Base-by-base conservation (phyloP, 805 yeast species). In the Metschnikowia arizonensis region DNA sequence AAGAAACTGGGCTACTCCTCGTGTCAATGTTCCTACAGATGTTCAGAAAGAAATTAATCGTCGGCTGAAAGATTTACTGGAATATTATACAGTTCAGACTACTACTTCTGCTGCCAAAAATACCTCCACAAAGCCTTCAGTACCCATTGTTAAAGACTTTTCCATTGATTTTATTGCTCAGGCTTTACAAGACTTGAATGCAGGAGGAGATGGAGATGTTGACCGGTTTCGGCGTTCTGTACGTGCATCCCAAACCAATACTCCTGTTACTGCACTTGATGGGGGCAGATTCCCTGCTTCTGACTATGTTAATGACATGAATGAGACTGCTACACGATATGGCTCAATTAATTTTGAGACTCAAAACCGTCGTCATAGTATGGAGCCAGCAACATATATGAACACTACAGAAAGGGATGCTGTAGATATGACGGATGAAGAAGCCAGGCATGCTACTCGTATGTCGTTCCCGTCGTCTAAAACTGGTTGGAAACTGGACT, bases 101-200 rank as follows among this genome's bases (percentile, higher is more conserved):
- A 21, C 24, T 21, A 21, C 24, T 21, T n/a, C 29, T 3, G 38
- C 29, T 33, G 62, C 64, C 45, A 50, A 65, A 3, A 61, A 62
- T 44, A 69, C 66, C 31, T 54, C 65, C 9, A 60, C 65, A n/a
- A 43, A 28, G 29, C 41, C 41, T n/a, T 23, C 35, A 19, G 63
- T 67, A 24, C 74, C 74, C 8, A 60, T 70, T 7, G 58, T 62
- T 44, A 69, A 71, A 46, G 76, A 72, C 47, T 72, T 72, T 48
- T 68, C 74, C 2, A 66, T 72, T 25, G 76, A 72, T 46, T 72
- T 66, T 46, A 72, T 72, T 21, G 75, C 76, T 11, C 69, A 71
- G 45, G 76, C 75, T 1, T 55, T 72, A 28, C 75, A 72, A 50
- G 76, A 72, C 52, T 63, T 72, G 50, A 69, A 70, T 46, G 54